phyloP scores from a whole-genome alignment of 108 stramenopile species.

The Cyclotella cryptica region DNA sequence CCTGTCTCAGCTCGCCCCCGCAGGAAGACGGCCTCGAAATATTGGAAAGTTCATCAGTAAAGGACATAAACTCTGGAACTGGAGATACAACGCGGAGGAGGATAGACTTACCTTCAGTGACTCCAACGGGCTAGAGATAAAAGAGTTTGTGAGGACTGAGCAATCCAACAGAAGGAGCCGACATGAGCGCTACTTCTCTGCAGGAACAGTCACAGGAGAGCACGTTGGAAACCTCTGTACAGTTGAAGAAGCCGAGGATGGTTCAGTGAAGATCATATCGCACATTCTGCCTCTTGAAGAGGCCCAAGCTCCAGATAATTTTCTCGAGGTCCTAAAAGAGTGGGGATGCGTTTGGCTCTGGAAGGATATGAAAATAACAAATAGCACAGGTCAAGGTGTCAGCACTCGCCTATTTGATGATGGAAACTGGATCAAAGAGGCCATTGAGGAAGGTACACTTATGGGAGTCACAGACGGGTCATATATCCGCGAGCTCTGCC shows the following conservation, averaged over 20 bases:
- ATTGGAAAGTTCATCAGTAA: background rate
- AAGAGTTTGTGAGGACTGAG: no score
- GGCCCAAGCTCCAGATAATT: background rate
- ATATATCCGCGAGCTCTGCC: background rate
- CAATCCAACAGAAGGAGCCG: background rate
- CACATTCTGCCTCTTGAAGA: no score
- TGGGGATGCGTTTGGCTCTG: conserved; percentile 9
- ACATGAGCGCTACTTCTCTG: background rate
- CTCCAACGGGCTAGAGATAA: background rate
- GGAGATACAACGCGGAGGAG: background rate
- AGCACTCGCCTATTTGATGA: background rate
- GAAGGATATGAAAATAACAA: background rate
- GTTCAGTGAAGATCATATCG: background rate
- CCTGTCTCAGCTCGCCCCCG: conserved; percentile 9
- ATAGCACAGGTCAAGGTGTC: background rate
- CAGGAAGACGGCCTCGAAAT: background rate
- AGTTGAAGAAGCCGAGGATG: background rate
- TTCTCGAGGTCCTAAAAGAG: background rate
- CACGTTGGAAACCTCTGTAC: background rate
- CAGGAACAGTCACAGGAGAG: background rate
- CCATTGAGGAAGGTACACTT: background rate
- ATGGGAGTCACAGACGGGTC: background rate
- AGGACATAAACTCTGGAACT: conserved; percentile 4
- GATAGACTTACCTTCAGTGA: background rate
- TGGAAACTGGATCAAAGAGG: background rate